Base-by-base conservation (phyloP, 176 grass and related monocot genomes). In the Avena eriantha region DNA sequence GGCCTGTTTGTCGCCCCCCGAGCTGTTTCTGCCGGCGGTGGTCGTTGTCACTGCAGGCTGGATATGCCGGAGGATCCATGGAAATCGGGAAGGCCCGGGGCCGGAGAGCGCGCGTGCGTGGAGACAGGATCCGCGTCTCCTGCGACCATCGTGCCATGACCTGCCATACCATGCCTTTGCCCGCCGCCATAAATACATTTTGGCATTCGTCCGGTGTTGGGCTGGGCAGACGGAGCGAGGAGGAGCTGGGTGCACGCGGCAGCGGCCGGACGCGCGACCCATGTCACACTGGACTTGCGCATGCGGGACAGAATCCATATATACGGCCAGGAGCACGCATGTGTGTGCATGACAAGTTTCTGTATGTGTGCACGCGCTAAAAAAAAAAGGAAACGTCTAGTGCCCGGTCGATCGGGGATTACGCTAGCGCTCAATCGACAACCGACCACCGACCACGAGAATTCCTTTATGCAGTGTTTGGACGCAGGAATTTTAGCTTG, bases 111-210 rank as follows among this genome's bases (percentile, higher is more conserved):
- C 18, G 6, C 22, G 45, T 29, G 9, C 72, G 22, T 49, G 14
- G 3, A 29, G 78, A 21, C 78, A 57, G 43, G 87, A 88, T 84
- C 81, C 87, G 81, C 53, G n/a, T 39, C 48, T 51, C 14, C 74
- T 17, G 87, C 6, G 49, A 64, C 31, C 45, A 6, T 26, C 61
- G 61, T 31, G 61, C 12, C 46, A 2, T 49, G 69, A 41, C 29
- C 34, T 50, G 66, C 31, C 53, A 50, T 18, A 1, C 10, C 35
- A 50, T 18, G 2, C 10, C 35, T 3, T 50, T 18, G 2, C 10
- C 4, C 24, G 70, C 59, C 59, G 71, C 57, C 58, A 81, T 78
- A 8, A 71, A 24, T 78, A 6, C 5, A 0, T 19, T 22, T 48
- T 58, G 57, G 69, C 56, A 56, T 14, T 29, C 19, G n/a, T 19